These are phyloP conservation scores for Kalaharituber pfeilii DNA, from an alignment of 2,329 filamentous ascomycete species.

Conservation along the genomic window DNA sequence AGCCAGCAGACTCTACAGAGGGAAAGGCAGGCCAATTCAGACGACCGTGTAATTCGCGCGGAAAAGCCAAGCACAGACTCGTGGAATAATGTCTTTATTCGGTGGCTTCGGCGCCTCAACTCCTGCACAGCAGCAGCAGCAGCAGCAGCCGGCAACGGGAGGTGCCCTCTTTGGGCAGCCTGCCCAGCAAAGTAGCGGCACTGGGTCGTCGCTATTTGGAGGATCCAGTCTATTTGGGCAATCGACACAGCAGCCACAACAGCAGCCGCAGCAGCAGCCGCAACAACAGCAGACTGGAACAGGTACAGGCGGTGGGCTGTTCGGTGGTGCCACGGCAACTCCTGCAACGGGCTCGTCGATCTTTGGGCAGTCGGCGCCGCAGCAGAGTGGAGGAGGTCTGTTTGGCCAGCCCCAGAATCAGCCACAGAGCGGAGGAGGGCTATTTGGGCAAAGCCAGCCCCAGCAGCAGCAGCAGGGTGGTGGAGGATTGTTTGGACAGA, in stretches of 20 bases:
- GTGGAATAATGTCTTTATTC: too few relatives aligned
- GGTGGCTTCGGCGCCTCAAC: too few relatives aligned
- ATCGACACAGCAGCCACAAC: constrained; percentile 4
- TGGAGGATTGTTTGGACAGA: constrained; percentile 28
- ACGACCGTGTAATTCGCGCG: too few relatives aligned
- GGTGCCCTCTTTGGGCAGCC: too few relatives aligned
- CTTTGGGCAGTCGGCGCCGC: constrained; percentile 24
- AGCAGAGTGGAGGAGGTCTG: constrained; percentile 18
- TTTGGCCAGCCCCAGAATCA: constrained; percentile 10
- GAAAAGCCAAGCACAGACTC: too few relatives aligned
- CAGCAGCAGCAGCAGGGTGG: constrained; percentile 2
- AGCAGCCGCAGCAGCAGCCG: constrained; percentile 12
- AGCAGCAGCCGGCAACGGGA: too few relatives aligned
- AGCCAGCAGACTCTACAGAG: too few relatives aligned
- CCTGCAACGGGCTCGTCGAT: constrained; percentile 18
- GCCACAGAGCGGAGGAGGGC: neutral
- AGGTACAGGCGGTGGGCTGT: constrained; percentile 22
- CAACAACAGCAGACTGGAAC: constrained; percentile 22
- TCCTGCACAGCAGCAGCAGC: too few relatives aligned
- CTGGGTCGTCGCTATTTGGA: too few relatives aligned
- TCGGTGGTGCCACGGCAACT: constrained; percentile 17
- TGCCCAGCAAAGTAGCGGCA: too few relatives aligned
- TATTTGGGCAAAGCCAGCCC: neutral
- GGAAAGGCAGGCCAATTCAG: too few relatives aligned
- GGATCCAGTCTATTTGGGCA: too few relatives aligned